Base-by-base conservation (phyloP, 2,329 filamentous ascomycete genomes). In the Talaromyces rugulosus region DNA sequence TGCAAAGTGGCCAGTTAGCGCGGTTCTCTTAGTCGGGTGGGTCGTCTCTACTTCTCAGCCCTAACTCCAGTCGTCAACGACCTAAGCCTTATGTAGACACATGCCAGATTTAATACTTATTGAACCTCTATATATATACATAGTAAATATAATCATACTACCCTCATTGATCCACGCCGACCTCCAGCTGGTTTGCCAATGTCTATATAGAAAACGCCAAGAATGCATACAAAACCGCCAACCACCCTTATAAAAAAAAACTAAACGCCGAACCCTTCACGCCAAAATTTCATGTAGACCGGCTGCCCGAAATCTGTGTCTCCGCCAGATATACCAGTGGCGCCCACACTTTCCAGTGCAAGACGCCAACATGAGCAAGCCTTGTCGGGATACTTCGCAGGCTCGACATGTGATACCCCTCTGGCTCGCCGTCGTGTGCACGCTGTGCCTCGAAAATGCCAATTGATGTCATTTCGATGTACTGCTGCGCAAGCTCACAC, bases 261-360 rank as follows among this genome's bases (percentile, higher is more conserved):
- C 2, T 23, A 23, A 23, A 23, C 23, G 23, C 23, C 23, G 23
- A 23, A 23, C 23, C 23, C 1, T 23, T 23, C 23, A 23, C 2
- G 34, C 27, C 18, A n/a, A 36, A 56, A 14, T 14, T 23, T 4
- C 7, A 34, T 27, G 1, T 23, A 58, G 34, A 53, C 31, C 40
- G 40, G 51, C 55, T 16, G 18, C 30, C 58, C 18, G 23, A 36
- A 6, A 11, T 31, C 44, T 47, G n/a, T 14, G 31, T 64, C 44
- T 75, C 73, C 27, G 70, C 66, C 28, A 74, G 67, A 59, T 96
- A 96, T 12, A 89, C 86, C 59, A 96, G 80, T 2, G 86, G 85
- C 1, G 85, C 85, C 92, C 93, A 98, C 3, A 96, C 89, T 56
- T 91, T 85, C 92, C 93, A 97, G 75, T 97, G 92, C 28, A 98